Evolutionary conservation across 441 rosid species (phyloP).

Genomic region (Adansonia rubrostipa): DNA sequence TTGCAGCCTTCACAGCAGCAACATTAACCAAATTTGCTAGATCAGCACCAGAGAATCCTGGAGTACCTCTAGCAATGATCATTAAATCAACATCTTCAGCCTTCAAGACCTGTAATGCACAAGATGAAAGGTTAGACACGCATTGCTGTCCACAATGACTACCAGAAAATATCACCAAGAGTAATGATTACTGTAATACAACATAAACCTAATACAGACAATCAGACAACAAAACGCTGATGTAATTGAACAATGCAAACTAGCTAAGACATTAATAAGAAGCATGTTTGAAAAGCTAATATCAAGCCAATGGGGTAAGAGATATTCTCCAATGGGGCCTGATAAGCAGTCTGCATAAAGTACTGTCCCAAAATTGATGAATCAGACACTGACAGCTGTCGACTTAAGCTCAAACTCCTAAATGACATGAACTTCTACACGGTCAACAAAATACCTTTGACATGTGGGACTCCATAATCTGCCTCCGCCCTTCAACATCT

Average conservation of each 20-base stretch:
- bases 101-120: conserved; percentile 65
- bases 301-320: not conserved
- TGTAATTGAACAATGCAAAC: not conserved
- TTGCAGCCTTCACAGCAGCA: conserved; percentile 96
- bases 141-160: not conserved
- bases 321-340: conserved; percentile 5
- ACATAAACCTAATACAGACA: not conserved
- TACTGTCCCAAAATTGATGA: not conserved
- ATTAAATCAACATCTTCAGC: conserved; percentile 90
- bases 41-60: conserved; percentile 98
- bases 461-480: conserved; percentile 93
- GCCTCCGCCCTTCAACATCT: conserved; percentile 91
- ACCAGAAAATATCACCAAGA: conserved; percentile 10
- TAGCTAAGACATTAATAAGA: not conserved
- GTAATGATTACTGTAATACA: not conserved
- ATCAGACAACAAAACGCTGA: not conserved
- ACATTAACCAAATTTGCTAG: conserved; percentile 85
- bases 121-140: conserved; percentile 12
- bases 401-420: conserved; percentile 13
- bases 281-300: not conserved
- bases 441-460: conserved; percentile 69
- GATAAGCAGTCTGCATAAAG: not conserved
- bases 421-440: not conserved
- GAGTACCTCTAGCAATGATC: conserved; percentile 94
- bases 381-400: not conserved